A percentile compares a stretch with the other conserved stretches of the same genome.
Conservation (phyloP, 1,284 basidiomycete genomes). For the Leccinum griseonigrum region DNA sequence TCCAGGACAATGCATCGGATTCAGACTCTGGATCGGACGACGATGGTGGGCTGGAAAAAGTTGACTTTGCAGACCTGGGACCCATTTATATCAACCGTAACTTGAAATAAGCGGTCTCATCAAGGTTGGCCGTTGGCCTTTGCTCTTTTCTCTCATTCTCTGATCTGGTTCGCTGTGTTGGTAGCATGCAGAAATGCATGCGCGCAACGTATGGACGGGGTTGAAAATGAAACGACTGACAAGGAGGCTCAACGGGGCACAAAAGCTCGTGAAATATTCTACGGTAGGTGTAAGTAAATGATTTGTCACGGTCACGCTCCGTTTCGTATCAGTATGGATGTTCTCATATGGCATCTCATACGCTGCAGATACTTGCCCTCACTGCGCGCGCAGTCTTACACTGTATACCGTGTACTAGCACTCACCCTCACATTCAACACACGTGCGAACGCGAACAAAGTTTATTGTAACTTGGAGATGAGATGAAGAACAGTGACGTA, state of each 20-base stretch:
- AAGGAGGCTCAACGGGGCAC: constrained; percentile 41
- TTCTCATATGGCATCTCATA: too few species aligned
- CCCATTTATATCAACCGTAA: too few species aligned
- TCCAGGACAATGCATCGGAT: constrained; percentile 39
- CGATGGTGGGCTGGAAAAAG: constrained; percentile 47
- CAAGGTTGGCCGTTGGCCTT: constrained; percentile 39
- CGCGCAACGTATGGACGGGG: constrained; percentile 37
- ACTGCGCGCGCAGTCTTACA: too few species aligned
- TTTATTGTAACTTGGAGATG: too few species aligned
- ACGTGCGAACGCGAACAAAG: too few species aligned
- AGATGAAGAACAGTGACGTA: too few species aligned
- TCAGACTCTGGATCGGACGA: constrained; percentile 23
- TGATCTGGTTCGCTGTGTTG: constrained; percentile 2
- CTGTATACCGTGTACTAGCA: too few species aligned
- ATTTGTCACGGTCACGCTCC: too few species aligned
- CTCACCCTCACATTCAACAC: too few species aligned
- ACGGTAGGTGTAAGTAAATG: constrained; percentile 5
- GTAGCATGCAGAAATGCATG: constrained; percentile 57
- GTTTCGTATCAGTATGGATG: too few species aligned
- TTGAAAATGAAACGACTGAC: constrained; percentile 45
- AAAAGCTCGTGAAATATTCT: constrained; percentile 42
- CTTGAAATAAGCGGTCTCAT: constrained; percentile 44
- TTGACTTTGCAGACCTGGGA: constrained; percentile 61
- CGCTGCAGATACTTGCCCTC: too few species aligned
- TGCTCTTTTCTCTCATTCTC: background rate